These are phyloP conservation scores for Caryopteris hybrid DNA, from an alignment of 305 asterid genomes.

Conservation along the genomic window DNA sequence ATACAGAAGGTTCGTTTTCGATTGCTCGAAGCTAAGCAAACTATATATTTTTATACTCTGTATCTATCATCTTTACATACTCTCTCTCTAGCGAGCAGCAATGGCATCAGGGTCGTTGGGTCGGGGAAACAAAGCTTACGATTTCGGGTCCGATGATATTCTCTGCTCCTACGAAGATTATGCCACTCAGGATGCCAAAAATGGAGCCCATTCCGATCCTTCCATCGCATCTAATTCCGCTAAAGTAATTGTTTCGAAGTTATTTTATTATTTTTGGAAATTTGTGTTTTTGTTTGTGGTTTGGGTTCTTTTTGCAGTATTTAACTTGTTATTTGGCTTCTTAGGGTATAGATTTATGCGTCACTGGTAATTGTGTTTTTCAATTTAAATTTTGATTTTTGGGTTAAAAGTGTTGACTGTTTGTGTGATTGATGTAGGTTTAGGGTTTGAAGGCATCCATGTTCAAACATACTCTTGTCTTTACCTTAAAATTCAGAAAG, in stretches of 20 bases:
- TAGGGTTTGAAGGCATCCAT: constrained; percentile 2
- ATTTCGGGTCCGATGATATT: constrained; percentile 80
- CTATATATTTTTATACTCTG: background rate
- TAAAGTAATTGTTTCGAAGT: constrained; percentile 30
- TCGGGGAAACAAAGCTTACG: constrained; percentile 65
- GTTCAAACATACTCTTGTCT: background rate
- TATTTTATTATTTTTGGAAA: background rate
- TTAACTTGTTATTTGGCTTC: background rate
- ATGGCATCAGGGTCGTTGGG: constrained; percentile 88
- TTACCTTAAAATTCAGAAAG: background rate
- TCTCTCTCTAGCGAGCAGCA: constrained; percentile 11
- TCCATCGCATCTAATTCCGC: constrained; percentile 36
- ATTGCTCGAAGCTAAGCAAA: constrained; percentile 24
- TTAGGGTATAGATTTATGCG: background rate
- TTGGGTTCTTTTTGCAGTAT: background rate
- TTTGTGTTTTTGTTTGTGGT: background rate
- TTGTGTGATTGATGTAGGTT: background rate
- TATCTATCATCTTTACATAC: background rate
- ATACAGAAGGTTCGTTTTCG: background rate
- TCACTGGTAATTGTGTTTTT: background rate
- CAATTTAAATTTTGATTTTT: background rate
- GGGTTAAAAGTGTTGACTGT: background rate
- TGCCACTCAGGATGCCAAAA: constrained; percentile 55
- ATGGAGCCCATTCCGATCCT: constrained; percentile 66
- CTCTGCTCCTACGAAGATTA: constrained; percentile 77